Evolutionary conservation across 257 asterid genomes (phyloP), one percentile per base, ranked within the genome.

Genomic region (Galeopsis tetrahit): DNA sequence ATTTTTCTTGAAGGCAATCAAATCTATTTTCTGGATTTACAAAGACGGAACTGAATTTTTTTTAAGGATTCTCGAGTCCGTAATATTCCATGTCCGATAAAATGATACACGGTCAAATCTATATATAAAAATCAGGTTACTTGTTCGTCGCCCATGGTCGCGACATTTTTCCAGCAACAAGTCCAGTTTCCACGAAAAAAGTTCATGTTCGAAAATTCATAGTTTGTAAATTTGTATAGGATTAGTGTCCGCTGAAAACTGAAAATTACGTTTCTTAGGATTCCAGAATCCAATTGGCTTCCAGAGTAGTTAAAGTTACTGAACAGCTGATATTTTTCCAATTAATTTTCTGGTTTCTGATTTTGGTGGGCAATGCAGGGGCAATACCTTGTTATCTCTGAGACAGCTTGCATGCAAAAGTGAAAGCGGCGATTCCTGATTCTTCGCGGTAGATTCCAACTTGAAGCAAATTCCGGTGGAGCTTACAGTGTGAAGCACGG

Each of bases 341-440:
- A 53, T 69, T 62, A 46, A 72, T 64, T 69, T 51, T 57, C 75
- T 39, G 57, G 58, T 62, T 66, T 77, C 68, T 70, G 75, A 21
- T 78, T 76, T 76, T 62, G 69, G 72, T 75, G 80, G 78, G 84
- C 77, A 70, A 66, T 66, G 77, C 80, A 55, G 72, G 75, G 71
- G 57, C 75, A 79, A 80, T 92, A 94, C 99, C 99, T 94, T 94
- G 84, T 89, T 91, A 31, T 91, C 96, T 76, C 87, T 88, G 96
- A 91, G 96, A 85, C 99, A 94, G 77, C 85, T 88, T 56, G 96
- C 86, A 74, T 94, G 97, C 92, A 91, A 83, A 81, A 76, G 69
- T 39, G 85, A 81, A 74, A 94, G 96, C 83, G 87, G 96, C 77
- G 96, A 87, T 28, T 91, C 87, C 73, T 73, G 90, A 72, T 71